Evolutionary conservation across 257 asterid genomes (phyloP), one percentile per base, ranked within the genome.

Genomic region (Solanum gandarillasii): DNA sequence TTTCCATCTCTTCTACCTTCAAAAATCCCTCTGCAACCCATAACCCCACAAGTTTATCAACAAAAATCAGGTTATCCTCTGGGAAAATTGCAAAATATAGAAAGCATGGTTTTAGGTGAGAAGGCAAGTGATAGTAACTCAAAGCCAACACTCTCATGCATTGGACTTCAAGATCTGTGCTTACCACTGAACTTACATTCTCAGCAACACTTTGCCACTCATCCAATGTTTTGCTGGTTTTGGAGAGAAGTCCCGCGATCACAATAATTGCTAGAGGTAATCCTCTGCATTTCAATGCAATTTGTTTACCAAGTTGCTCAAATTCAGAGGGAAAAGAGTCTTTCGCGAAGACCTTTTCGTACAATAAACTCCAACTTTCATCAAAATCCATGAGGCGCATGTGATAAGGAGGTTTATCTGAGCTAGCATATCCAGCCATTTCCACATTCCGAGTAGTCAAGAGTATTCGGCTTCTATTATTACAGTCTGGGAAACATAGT

Each of bases 11-110:
- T 12, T 31, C 55, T 88, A 1, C 35, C 48, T 72, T 27, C 21
- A 90, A 12, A 27, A 90, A 90, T 12, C 90, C 91, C 20, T 87
- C 91, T 4, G 14, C 86, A 32, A 31, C 78, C 86, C 88, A 86
- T 23, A 89, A 83, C 0, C 4, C 21, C 16, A 86, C 2, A 76
- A 86, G 79, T 48, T 58, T 86, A 31, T 65, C 9, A 0, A 78
- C 88, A 11, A 46, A 78, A 39, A 89, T 74, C 81, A 41, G 43
- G 9, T 0, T 8, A 18, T 83, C 85, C 41, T 58, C 82, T 0
- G 70, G 21, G 23, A 87, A 87, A 9, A 43, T 41, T 11, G 41
- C 87, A 39, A 67, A 39, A 21, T 74, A 86, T 9, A 86, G 58
- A 79, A 87, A 87, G 67, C 87, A 87, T 1, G 78, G 76, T 27